These are phyloP conservation scores for Lanmaoa pseudosensibilis DNA, from an alignment of 768 basidiomycete species.

Conservation along the genomic window DNA sequence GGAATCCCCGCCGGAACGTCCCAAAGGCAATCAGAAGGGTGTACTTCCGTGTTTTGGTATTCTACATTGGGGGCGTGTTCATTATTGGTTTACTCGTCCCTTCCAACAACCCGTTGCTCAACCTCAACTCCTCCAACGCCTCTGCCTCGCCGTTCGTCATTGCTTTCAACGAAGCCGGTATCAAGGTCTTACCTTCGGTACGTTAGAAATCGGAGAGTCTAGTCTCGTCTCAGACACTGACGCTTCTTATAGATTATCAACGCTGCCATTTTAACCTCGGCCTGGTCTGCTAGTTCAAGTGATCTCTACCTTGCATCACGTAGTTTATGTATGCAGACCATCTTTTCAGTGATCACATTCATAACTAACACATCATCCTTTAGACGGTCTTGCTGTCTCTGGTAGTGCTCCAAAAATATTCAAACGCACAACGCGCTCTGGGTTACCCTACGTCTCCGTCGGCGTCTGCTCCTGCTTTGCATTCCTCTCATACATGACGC, in stretches of 20 bases:
- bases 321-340: conserved; percentile 33
- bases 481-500: conserved; percentile 43
- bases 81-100: conserved; percentile 52
- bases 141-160: conserved; percentile 58
- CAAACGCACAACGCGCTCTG: conserved; percentile 34
- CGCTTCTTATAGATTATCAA: conserved; percentile 30
- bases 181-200: conserved; percentile 55
- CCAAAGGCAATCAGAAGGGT: conserved; percentile 44
- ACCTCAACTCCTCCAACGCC: conserved; percentile 40
- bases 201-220: conserved; percentile 1
- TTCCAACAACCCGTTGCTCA: conserved; percentile 43
- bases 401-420: conserved; percentile 59
- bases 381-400: conserved; percentile 53
- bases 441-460: conserved; percentile 48
- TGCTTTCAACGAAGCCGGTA: conserved; percentile 54
- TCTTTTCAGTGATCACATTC: not conserved
- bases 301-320: conserved; percentile 42
- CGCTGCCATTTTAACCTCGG: conserved; percentile 44
- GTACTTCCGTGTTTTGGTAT: conserved; percentile 44
- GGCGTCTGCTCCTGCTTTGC: conserved; percentile 31
- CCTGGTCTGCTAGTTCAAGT: conserved; percentile 44
- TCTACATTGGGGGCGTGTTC: conserved; percentile 41
- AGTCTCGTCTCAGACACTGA: not conserved
- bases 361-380: conserved; percentile 22
- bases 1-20: conserved; percentile 48